Evolutionary conservation across 139 green algal genomes (phyloP), one percentile per base, ranked within the genome.

Genomic region (Edaphochlamys debaryana): DNA sequence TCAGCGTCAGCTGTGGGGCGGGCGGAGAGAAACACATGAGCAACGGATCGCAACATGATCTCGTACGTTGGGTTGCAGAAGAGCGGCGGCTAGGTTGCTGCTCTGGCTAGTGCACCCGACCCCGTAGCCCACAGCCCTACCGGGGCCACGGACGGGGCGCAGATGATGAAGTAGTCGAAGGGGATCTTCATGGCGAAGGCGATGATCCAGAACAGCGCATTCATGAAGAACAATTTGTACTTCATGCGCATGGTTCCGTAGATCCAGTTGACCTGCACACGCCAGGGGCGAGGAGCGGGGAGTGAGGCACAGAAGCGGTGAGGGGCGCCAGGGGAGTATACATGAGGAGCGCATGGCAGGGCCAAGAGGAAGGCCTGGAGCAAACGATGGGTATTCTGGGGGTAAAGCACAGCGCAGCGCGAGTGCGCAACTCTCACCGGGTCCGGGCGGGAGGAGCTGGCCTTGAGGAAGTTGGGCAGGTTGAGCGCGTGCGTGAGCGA

Each of bases 151-250:
- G 72, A 78, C 1, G 87, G 87, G 45, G 77, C 67, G 73, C 67
- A 82, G 37, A 91, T 84, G 45, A 91, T 76, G 38, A 83, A 87
- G 87, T 91, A 91, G 84, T 91, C 87, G 79, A 91, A 91, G 52
- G 87, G 87, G 27, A 91, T 67, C 83, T 91, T 91, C 83, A 91
- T 91, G 62, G 74, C 74, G 36, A 91, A 74, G 3, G 83, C 87
- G 9, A 87, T 38, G 34, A 85, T 67, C 87, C 87, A 91, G 83
- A 91, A 91, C 13, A 87, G 68, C 30, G 60, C 84, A 38, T 89
- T 85, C n/a, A 70, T 38, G 13, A 67, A 74, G 64, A 88, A 87
- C 8, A 88, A 71, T 71, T 90, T 87, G 56, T 42, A 88, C 67
- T 90, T 90, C 78, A 87, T 90, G 75, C 58, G 74, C 86, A 87